These are phyloP conservation scores for Lepidium aucheri DNA, from an alignment of 345 rosid genomes.

Conservation along the genomic window DNA sequence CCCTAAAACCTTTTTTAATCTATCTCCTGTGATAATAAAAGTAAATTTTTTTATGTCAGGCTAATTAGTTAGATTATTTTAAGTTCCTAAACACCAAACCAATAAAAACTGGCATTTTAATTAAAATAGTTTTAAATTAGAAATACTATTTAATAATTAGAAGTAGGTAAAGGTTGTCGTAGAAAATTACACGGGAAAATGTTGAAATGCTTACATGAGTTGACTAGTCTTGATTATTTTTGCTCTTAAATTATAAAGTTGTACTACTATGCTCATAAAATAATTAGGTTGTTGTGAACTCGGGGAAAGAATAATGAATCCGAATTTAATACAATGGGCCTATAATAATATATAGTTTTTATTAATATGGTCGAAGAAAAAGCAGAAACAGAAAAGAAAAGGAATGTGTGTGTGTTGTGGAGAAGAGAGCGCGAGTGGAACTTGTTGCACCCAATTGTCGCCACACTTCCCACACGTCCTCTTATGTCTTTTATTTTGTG, in stretches of 20 bases:
- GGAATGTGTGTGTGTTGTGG: constrained; percentile 51
- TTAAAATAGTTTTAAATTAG: too few species aligned
- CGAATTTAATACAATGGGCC: constrained; percentile 9
- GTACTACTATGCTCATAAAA: not conserved
- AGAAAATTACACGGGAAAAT: not conserved
- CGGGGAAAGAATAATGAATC: constrained; percentile 13
- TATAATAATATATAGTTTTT: not conserved
- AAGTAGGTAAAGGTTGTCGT: not conserved
- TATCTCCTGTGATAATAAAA: too few species aligned
- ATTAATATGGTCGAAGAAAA: not conserved
- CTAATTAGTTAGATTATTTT: too few species aligned
- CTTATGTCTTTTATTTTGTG: constrained; percentile 18
- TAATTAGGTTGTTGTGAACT: constrained; percentile 10
- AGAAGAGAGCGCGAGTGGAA: constrained; percentile 38
- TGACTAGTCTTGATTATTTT: constrained; percentile 2
- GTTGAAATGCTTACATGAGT: constrained; percentile 14
- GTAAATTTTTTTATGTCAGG: too few species aligned
- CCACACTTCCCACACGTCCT: constrained; percentile 49
- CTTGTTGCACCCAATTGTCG: constrained; percentile 30
- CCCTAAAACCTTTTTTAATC: too few species aligned
- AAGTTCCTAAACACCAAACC: too few species aligned
- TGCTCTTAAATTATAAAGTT: not conserved
- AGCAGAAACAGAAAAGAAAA: too few species aligned
- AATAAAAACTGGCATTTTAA: too few species aligned
- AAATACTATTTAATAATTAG: too few species aligned